phyloP scores from a whole-genome alignment of 2,329 filamentous ascomycete species.

The Trichoderma citrinoviride region DNA sequence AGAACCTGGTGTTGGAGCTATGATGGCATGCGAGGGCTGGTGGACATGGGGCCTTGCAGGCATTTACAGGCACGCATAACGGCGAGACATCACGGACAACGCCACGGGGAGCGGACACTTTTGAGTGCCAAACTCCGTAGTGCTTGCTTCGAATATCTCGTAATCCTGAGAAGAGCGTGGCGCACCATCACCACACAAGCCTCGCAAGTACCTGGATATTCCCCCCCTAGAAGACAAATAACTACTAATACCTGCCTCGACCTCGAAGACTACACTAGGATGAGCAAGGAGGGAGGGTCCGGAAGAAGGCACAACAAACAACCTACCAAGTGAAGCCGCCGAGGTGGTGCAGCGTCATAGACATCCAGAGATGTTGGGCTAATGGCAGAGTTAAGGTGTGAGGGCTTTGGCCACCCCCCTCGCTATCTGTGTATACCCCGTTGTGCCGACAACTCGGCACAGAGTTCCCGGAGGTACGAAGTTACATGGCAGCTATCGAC shows the following conservation, averaged over 20 bases:
- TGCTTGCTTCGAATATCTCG: background rate
- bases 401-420: background rate
- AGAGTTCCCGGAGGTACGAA: background rate
- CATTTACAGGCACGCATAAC: background rate
- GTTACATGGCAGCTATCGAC: background rate
- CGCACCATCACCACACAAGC: background rate
- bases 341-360: slow-evolving; percentile 4
- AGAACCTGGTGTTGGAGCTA: background rate
- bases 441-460: background rate
- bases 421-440: background rate
- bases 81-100: background rate
- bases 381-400: background rate
- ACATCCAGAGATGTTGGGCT: background rate
- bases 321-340: slow-evolving; percentile 5
- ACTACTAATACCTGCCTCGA: background rate
- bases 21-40: background rate
- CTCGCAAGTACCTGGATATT: background rate
- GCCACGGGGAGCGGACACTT: background rate
- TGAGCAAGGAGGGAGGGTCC: background rate
- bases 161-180: background rate
- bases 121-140: background rate
- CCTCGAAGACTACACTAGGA: slow-evolving; percentile 5
- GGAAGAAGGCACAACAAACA: background rate
- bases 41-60: slow-evolving; percentile 2
- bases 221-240: background rate